Percentiles rank a stretch among this genome's conserved stretches.
phyloP scores from a whole-genome alignment of 2,329 filamentous ascomycete species.

The Fusarium sp. region DNA sequence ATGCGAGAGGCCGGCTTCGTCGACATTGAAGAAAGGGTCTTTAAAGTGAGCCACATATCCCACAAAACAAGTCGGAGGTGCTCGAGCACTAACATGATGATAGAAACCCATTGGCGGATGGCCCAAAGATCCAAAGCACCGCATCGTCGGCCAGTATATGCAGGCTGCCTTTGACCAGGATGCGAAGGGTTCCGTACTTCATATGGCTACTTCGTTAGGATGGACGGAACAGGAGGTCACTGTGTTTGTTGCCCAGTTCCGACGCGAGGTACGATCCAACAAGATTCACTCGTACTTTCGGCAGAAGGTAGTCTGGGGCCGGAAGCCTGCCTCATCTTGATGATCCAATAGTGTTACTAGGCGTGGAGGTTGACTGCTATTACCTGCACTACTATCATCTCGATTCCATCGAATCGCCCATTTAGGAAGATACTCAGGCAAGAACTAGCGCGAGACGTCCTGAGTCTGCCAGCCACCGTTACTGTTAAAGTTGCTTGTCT shows the following conservation, averaged over 20 bases:
- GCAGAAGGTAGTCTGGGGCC: constrained; percentile 14
- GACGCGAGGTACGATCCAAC: neutral
- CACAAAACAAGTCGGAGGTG: neutral
- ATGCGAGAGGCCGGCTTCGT: constrained; percentile 8
- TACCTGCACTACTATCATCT: no score
- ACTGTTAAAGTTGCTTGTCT: no score
- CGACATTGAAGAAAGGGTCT: neutral
- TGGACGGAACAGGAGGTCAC: constrained; percentile 6
- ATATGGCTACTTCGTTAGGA: constrained; percentile 1
- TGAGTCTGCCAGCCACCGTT: no score
- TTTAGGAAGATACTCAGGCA: no score
- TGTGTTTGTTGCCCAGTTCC: constrained; percentile 1
- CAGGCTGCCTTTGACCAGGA: constrained; percentile 13
- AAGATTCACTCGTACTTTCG: constrained; percentile 16
- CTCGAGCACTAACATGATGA: neutral
- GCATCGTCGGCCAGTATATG: neutral
- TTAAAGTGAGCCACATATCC: neutral
- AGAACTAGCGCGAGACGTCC: no score
- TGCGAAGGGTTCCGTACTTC: neutral
- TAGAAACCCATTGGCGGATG: constrained; percentile 13
- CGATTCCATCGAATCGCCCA: no score
- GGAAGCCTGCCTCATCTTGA: neutral
- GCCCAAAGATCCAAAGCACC: constrained; percentile 6
- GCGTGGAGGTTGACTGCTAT: no score
- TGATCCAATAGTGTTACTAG: no score